Percentiles rank a stretch among this genome's conserved stretches.
These are phyloP conservation scores for Epithemia pelagica DNA, from an alignment of 108 stramenopile species.

Conservation along the genomic window DNA sequence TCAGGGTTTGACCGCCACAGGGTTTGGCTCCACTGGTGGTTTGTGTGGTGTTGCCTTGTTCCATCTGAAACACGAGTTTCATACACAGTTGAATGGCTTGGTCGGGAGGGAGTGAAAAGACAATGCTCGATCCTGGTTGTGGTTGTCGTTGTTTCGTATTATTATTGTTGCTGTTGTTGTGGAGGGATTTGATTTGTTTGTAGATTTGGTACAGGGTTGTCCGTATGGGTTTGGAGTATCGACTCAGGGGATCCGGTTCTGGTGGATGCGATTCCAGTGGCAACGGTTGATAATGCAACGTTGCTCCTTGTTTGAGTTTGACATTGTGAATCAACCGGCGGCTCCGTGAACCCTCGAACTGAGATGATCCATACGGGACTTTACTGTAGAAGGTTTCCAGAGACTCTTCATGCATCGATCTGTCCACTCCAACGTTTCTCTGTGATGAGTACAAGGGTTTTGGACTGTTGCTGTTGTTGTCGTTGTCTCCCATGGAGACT, in stretches of 20 bases:
- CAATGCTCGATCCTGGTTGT: not conserved
- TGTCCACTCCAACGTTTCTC: not conserved
- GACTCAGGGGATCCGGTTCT: not conserved
- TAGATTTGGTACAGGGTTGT: not conserved
- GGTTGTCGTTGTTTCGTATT: not conserved
- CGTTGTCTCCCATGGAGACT: not conserved
- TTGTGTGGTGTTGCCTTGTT: not conserved
- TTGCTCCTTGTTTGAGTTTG: not conserved
- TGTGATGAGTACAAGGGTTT: too few species aligned
- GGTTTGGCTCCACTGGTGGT: not conserved
- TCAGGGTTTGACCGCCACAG: not conserved
- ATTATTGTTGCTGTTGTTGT: too few species aligned
- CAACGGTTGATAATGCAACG: not conserved
- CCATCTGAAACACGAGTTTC: not conserved
- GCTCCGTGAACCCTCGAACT: not conserved
- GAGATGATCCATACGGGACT: too few species aligned
- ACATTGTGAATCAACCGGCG: not conserved
- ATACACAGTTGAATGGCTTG: constrained; percentile 1
- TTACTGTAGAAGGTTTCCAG: not conserved
- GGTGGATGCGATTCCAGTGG: not conserved
- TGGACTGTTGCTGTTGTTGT: not conserved
- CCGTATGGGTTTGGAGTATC: not conserved
- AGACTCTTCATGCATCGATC: not conserved
- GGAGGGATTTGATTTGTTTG: too few species aligned
- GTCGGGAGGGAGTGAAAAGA: not conserved